Conservation (phyloP, 441 rosid species). For the Pelargonium fulgidum region DNA sequence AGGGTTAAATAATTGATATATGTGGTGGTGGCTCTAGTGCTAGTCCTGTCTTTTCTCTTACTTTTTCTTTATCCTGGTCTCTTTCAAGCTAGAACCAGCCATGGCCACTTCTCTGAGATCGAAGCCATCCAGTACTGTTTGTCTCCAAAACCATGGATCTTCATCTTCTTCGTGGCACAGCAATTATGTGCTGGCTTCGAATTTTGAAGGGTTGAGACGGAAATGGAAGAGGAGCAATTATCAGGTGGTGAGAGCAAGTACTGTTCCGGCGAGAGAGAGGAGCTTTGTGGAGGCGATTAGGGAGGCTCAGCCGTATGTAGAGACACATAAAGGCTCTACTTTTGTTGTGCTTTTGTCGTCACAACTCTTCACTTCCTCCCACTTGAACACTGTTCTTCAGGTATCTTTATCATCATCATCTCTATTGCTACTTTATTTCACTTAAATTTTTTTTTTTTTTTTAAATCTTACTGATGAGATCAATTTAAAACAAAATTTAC, state of each 20-base stretch:
- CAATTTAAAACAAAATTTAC: too few relatives aligned
- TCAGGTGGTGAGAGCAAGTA: background rate
- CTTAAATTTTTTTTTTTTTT: too few relatives aligned
- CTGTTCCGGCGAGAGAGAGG: constrained; percentile 1
- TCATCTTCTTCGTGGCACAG: background rate
- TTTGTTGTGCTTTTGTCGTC: background rate
- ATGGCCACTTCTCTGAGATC: background rate
- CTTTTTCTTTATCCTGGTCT: too few relatives aligned
- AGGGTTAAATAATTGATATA: background rate
- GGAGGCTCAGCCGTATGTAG: constrained; percentile 4
- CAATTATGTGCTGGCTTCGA: background rate
- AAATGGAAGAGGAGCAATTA: background rate
- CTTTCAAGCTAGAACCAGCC: too few relatives aligned
- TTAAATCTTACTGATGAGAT: too few relatives aligned
- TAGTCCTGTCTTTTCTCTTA: too few relatives aligned
- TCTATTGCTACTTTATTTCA: background rate
- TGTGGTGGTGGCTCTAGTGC: background rate
- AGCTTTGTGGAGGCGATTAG: background rate
- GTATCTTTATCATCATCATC: background rate
- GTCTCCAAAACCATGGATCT: background rate
- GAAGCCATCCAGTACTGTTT: background rate
- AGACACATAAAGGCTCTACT: background rate
- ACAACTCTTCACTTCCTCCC: background rate
- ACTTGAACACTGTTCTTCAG: background rate
- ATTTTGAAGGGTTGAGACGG: background rate